Percentiles rank a stretch among this genome's conserved stretches.
These are phyloP conservation scores for Monascus ruber DNA, from an alignment of 2,329 filamentous ascomycete genomes.

Conservation along the genomic window DNA sequence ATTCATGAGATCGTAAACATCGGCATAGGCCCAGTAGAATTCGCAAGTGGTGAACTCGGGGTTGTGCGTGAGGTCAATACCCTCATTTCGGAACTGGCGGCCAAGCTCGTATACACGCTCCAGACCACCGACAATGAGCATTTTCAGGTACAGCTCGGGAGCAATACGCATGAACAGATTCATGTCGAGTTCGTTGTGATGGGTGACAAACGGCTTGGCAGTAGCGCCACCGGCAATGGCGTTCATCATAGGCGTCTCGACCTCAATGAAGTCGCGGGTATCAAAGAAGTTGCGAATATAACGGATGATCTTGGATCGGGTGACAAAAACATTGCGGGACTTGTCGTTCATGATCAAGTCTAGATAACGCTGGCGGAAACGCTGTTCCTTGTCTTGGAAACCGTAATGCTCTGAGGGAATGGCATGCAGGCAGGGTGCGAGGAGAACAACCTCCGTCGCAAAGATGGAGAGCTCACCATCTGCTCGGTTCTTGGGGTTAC, in stretches of 20 bases:
- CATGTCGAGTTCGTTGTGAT: constrained; percentile 93
- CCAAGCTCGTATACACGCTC: constrained; percentile 94
- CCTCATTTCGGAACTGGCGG: constrained; percentile 90
- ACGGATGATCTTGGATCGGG: constrained; percentile 73
- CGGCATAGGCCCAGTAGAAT: constrained; percentile 91
- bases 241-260: constrained; percentile 97
- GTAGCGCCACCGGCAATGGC: constrained; percentile 91
- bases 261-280: constrained; percentile 76
- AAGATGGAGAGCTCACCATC: constrained; percentile 93
- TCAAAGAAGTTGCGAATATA: constrained; percentile 88
- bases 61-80: constrained; percentile 88
- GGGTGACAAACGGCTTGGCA: constrained; percentile 85
- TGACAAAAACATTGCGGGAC: constrained; percentile 72
- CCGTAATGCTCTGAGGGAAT: constrained; percentile 78
- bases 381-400: constrained; percentile 88
- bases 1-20: constrained; percentile 82
- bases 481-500: constrained; percentile 75
- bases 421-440: constrained; percentile 85
- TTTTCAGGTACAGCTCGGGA: constrained; percentile 93
- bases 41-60: constrained; percentile 96
- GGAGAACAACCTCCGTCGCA: constrained; percentile 70
- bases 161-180: constrained; percentile 91
- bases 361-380: constrained; percentile 85
- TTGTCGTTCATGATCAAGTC: constrained; percentile 95
- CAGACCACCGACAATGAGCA: constrained; percentile 84